Evolutionary conservation across 441 rosid genomes (phyloP).

Genomic region (Kokia cookei): DNA sequence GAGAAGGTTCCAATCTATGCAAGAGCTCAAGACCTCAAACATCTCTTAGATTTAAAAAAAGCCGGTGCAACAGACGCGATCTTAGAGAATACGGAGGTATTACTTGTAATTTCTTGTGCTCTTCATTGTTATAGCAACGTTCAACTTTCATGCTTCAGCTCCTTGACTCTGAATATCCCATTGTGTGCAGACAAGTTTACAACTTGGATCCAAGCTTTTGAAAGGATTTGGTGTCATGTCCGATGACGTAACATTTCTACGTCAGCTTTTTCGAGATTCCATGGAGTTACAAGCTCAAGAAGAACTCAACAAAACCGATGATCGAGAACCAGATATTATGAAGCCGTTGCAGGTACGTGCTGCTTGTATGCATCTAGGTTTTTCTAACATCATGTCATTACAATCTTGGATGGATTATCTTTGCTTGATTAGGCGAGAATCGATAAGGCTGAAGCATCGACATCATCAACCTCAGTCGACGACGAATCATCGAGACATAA

Average conservation of each 20-base stretch:
- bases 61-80: conserved; percentile 91
- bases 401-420: not conserved
- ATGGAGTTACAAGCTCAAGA: conserved; percentile 88
- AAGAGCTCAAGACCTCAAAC: conserved; percentile 77
- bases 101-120: not conserved
- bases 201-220: conserved; percentile 91
- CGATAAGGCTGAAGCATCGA: conserved; percentile 9
- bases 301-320: conserved; percentile 31
- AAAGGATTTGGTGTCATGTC: conserved; percentile 95
- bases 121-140: not conserved
- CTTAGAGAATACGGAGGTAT: conserved; percentile 87
- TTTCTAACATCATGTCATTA: not conserved
- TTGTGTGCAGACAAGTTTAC: conserved; percentile 76
- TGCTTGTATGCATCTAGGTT: not conserved
- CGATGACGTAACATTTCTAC: conserved; percentile 77
- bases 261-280: conserved; percentile 71
- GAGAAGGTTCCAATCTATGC: conserved; percentile 80
- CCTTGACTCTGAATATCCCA: not conserved
- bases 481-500: conserved; percentile 18
- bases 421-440: conserved; percentile 32
- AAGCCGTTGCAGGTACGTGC: conserved; percentile 50
- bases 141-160: not conserved
- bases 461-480: conserved; percentile 15
- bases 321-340: conserved; percentile 33
- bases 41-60: conserved; percentile 89